These are phyloP conservation scores for Zostera marina DNA, from an alignment of 116 monocot species.

Conservation along the genomic window DNA sequence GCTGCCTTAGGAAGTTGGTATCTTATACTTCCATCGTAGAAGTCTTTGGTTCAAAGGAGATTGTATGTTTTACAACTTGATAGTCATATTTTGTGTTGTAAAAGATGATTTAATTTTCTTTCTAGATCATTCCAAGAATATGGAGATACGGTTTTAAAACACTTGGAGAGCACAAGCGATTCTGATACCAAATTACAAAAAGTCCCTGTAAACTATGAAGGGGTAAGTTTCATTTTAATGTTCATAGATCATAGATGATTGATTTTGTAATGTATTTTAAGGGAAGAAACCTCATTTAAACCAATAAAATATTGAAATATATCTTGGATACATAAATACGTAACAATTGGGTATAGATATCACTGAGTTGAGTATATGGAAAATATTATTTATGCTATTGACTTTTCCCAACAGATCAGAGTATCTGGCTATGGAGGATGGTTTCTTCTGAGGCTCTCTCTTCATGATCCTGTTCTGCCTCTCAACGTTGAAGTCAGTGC, in stretches of 20 bases:
- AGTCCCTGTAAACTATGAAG: conserved; percentile 75
- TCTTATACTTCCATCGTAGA: no score
- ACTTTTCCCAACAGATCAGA: conserved; percentile 38
- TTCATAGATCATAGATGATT: not conserved
- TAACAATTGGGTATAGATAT: not conserved
- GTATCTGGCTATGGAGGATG: conserved; percentile 95
- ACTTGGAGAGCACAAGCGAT: conserved; percentile 36
- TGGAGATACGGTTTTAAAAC: conserved; percentile 65
- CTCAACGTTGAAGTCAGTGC: conserved; percentile 79
- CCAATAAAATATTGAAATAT: not conserved
- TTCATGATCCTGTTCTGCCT: conserved; percentile 96
- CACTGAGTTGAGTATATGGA: not conserved
- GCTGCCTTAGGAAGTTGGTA: no score
- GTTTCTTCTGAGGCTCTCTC: conserved; percentile 85
- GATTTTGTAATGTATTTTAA: not conserved
- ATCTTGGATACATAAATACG: not conserved
- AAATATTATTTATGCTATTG: not conserved
- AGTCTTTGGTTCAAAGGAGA: no score
- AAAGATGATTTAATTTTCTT: not conserved
- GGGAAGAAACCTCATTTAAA: not conserved
- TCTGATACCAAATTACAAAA: conserved; percentile 49
- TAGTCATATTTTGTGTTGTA: not conserved
- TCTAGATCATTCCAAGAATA: conserved; percentile 85
- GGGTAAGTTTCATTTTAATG: conserved; percentile 36
- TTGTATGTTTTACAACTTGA: not conserved